phyloP scores from a whole-genome alignment of 2,329 filamentous ascomycete species.

The Sporothrix dimorphospora region DNA sequence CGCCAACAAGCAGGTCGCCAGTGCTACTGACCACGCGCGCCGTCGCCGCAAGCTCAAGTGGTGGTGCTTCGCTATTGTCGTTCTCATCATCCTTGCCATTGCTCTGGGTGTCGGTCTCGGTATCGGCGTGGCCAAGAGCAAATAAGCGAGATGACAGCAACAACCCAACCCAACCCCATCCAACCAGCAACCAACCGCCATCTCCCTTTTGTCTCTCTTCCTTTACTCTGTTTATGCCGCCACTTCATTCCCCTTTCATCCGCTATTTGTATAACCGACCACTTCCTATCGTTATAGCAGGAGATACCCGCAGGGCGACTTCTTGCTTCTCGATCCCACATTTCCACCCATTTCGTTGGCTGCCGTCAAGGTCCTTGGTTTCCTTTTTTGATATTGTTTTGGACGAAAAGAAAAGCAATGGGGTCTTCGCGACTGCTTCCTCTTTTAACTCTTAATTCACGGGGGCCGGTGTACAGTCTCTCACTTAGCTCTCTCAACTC shows the following conservation, averaged over 20 bases:
- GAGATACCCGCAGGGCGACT: neutral
- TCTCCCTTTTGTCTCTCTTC: neutral
- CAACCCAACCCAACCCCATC: neutral
- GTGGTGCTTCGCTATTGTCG: constrained; percentile 69
- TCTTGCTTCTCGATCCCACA: neutral
- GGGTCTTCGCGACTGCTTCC: neutral
- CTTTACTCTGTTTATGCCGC: neutral
- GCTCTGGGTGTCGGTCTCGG: constrained; percentile 59
- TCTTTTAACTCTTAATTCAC: constrained; percentile 11
- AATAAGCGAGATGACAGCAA: constrained; percentile 16
- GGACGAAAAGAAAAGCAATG: constrained; percentile 5
- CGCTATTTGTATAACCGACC: neutral
- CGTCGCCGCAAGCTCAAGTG: constrained; percentile 77
- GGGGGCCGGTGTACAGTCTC: neutral
- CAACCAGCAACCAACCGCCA: neutral
- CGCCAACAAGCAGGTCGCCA: constrained; percentile 69
- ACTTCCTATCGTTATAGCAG: neutral
- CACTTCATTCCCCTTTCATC: neutral
- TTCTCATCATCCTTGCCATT: constrained; percentile 61
- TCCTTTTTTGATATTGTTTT: neutral
- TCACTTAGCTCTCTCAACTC: neutral
- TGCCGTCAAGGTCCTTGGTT: neutral
- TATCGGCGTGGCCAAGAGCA: constrained; percentile 43
- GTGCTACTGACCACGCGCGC: constrained; percentile 68
- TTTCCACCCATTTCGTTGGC: constrained; percentile 11